Evolutionary conservation across 2,329 filamentous ascomycete species (phyloP).

Genomic region (Aspergillus transmontanensis): DNA sequence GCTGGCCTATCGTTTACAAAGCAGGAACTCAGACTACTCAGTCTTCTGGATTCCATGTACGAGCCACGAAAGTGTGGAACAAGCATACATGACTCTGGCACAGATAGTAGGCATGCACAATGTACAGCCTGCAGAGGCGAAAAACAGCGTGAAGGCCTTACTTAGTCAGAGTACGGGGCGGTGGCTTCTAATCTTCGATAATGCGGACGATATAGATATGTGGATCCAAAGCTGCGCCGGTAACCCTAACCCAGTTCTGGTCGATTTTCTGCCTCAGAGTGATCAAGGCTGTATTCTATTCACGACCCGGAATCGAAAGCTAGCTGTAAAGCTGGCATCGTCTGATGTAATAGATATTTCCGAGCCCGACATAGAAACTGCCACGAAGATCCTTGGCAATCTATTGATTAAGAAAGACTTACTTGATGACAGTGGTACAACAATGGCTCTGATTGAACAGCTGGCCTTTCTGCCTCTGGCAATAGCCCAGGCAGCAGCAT

Average conservation of each 20-base stretch:
- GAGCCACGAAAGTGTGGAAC: conserved; percentile 24
- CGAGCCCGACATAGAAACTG: neutral
- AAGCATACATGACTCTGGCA: conserved; percentile 17
- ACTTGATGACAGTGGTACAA: conserved; percentile 10
- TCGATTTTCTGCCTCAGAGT: conserved; percentile 19
- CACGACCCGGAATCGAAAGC: conserved; percentile 27
- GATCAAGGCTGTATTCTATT: conserved; percentile 30
- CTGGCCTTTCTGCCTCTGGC: conserved; percentile 29
- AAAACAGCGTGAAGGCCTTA: neutral
- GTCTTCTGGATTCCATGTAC: conserved; percentile 19
- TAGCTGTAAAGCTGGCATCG: conserved; percentile 19
- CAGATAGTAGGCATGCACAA: conserved; percentile 12
- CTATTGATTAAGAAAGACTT: conserved; percentile 7
- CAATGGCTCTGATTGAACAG: conserved; percentile 16
- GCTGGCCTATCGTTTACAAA: neutral
- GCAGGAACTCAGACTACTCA: neutral
- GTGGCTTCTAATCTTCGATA: conserved; percentile 30
- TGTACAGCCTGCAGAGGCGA: neutral
- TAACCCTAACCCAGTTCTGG: conserved; percentile 6
- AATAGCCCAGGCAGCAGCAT: conserved; percentile 17
- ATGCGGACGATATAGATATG: conserved; percentile 27
- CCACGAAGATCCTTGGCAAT: neutral
- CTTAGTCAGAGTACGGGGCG: neutral
- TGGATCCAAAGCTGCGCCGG: conserved; percentile 6
- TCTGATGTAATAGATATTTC: neutral